Evolutionary conservation across 2,329 filamentous ascomycete genomes (phyloP).

Genomic region (Colletotrichum kahawae): DNA sequence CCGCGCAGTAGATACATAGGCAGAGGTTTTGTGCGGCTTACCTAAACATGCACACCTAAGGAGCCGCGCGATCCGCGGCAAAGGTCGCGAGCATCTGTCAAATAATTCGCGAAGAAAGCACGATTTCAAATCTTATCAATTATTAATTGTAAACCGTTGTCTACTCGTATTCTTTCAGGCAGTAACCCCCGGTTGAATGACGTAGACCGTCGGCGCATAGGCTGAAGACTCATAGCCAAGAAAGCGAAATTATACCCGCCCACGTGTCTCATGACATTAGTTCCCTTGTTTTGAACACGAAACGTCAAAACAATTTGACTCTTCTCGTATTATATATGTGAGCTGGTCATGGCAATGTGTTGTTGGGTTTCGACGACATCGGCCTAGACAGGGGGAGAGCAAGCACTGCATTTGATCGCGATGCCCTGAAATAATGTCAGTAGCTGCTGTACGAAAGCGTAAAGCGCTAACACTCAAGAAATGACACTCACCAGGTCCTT

Average conservation of each 20-base stretch:
- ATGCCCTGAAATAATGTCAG: not conserved
- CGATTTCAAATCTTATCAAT: not conserved
- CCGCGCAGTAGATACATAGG: not conserved
- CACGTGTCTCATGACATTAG: not conserved
- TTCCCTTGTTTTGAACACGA: not conserved
- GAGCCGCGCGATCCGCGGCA: not conserved
- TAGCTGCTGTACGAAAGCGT: not conserved
- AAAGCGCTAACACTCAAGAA: not conserved
- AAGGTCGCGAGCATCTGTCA: not conserved
- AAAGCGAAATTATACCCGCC: not conserved
- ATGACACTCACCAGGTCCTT: not conserved
- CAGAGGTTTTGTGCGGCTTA: not conserved
- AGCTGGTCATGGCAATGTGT: not conserved
- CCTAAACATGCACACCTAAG: not conserved
- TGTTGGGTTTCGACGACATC: not conserved
- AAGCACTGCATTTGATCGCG: constrained; percentile 1
- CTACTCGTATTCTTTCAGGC: not conserved
- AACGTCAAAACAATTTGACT: not conserved
- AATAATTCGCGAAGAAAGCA: not conserved
- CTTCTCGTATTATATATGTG: not conserved
- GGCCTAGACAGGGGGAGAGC: not conserved
- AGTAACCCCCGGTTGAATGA: not conserved
- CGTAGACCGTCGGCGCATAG: not conserved
- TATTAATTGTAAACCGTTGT: not conserved
- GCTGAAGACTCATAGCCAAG: not conserved